These are phyloP conservation scores for Monilinia laxa DNA, from an alignment of 2,329 filamentous ascomycete genomes.

Conservation along the genomic window DNA sequence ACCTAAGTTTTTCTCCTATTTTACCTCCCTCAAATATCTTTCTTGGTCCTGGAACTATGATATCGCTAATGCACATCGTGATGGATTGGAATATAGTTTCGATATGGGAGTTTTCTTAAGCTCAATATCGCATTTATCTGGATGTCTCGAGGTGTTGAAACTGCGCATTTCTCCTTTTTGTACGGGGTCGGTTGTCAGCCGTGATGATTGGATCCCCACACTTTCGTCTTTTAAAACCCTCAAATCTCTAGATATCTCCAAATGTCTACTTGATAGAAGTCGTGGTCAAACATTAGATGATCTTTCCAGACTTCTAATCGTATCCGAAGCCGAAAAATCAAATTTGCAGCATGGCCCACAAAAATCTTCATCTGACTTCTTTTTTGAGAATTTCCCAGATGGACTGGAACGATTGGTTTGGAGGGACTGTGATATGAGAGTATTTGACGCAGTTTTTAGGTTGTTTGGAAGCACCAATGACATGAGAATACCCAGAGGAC, in stretches of 20 bases:
- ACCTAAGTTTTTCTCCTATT: background rate
- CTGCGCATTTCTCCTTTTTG: background rate
- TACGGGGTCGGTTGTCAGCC: background rate
- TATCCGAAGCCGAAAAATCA: background rate
- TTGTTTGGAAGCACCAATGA: background rate
- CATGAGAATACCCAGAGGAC: background rate
- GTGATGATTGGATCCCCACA: background rate
- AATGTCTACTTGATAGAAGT: background rate
- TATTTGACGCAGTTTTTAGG: background rate
- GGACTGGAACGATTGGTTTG: background rate
- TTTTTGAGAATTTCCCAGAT: background rate
- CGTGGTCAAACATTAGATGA: background rate
- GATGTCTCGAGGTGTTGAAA: background rate
- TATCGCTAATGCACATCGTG: background rate
- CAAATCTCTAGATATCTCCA: background rate
- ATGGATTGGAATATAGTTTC: background rate
- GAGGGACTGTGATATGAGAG: background rate
- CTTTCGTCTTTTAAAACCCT: background rate
- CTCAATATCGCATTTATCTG: background rate
- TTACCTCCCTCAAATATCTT: conserved; percentile 2
- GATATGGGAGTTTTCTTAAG: background rate
- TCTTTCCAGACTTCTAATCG: background rate
- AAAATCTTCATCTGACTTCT: background rate
- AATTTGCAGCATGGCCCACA: background rate
- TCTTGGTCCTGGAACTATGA: conserved; percentile 7